A percentile compares a stretch with the other conserved stretches of the same genome.
Conservation (phyloP, 495 filamentous ascomycete genomes). For the Articulospora tetracladia region DNA sequence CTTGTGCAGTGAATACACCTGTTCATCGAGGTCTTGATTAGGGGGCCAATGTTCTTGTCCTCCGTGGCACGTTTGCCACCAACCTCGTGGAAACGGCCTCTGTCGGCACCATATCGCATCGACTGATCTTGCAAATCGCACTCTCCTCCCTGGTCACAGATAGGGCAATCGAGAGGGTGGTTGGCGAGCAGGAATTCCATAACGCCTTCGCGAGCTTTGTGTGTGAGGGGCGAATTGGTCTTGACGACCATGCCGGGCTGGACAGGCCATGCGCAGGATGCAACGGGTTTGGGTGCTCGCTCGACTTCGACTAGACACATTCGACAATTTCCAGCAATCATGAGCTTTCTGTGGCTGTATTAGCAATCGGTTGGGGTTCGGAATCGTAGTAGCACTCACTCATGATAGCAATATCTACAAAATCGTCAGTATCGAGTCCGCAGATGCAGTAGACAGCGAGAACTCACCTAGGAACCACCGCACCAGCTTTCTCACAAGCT, state of each 20-base stretch:
- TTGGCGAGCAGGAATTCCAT: constrained; percentile 99
- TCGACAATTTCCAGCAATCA: constrained; percentile 98
- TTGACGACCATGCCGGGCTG: constrained; percentile 98
- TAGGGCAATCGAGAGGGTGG: constrained; percentile 94
- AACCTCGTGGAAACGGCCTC: constrained; percentile 93
- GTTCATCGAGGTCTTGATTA: constrained; percentile 99
- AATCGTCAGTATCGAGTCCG: constrained; percentile 34
- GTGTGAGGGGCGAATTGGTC: constrained; percentile 90
- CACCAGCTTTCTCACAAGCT: constrained; percentile 96
- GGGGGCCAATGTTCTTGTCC: constrained; percentile 98
- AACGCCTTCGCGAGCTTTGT: constrained; percentile 96
- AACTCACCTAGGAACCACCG: constrained; percentile 75
- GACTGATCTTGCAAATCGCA: constrained; percentile 99
- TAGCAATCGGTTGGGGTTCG: constrained; percentile 15
- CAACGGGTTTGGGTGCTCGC: constrained; percentile 90
- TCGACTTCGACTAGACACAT: constrained; percentile 99
- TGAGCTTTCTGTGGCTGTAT: constrained; percentile 66
- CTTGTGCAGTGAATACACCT: constrained; percentile 98
- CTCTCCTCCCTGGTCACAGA: constrained; percentile 98
- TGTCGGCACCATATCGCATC: constrained; percentile 95
- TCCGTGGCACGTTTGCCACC: constrained; percentile 94
- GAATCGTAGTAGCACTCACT: constrained; percentile 51
- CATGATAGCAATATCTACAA: constrained; percentile 95
- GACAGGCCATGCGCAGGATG: constrained; percentile 98
- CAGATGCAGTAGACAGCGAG: not conserved